Evolutionary conservation across 176 grass and related monocot species (phyloP).

Genomic region (Eragrostis curvula): DNA sequence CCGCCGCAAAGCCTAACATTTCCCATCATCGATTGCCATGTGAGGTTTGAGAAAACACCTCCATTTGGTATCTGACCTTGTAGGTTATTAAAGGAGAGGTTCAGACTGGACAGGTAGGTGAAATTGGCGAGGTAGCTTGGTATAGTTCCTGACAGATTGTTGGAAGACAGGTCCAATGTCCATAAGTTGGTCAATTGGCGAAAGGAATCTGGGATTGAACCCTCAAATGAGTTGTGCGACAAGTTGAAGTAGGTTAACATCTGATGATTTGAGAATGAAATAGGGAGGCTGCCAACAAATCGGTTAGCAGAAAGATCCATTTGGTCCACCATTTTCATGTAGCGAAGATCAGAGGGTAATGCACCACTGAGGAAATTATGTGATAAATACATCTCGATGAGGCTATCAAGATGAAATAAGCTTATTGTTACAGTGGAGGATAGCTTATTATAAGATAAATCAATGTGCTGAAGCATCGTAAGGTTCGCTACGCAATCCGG

Average conservation of each 20-base stretch:
- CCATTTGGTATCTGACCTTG: not conserved
- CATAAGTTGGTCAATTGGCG: not conserved
- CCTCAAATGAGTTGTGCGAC: not conserved
- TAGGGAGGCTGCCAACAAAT: too few species aligned
- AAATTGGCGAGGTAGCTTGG: not conserved
- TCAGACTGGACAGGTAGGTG: not conserved
- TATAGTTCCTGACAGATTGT: not conserved
- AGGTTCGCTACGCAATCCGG: too few species aligned
- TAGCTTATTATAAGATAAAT: too few species aligned
- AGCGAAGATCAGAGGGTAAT: too few species aligned
- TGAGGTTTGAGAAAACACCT: slow-evolving; percentile 10
- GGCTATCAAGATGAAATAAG: too few species aligned
- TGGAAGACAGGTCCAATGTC: not conserved
- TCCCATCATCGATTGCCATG: not conserved
- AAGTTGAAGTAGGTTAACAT: not conserved
- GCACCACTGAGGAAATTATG: too few species aligned
- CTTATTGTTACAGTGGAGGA: too few species aligned
- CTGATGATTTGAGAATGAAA: too few species aligned
- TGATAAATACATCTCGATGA: too few species aligned
- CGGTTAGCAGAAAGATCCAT: too few species aligned
- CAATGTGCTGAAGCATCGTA: too few species aligned
- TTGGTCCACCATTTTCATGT: too few species aligned
- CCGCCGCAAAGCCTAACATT: not conserved
- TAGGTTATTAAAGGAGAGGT: slow-evolving; percentile 23
- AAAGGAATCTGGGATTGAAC: not conserved